Base-by-base conservation (phyloP, 306 rosid species). In the Sechiopsis laciniata region DNA sequence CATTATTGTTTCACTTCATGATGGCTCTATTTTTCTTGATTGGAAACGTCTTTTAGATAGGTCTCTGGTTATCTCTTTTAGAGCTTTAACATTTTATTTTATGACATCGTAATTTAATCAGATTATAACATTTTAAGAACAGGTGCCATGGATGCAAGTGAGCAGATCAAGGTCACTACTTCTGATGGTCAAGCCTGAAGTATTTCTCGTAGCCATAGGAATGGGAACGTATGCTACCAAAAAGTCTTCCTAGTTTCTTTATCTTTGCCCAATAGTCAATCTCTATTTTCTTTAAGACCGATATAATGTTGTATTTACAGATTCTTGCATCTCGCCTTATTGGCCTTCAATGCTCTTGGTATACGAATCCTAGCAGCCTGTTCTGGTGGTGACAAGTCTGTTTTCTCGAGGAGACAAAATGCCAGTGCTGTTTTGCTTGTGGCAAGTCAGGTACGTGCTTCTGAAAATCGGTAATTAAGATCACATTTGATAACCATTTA, bases 121-220 rank as follows among this genome's bases (percentile, higher is more conserved):
- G 67, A 50, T 72, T 21, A 10, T 9, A 24, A 73, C 56, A 74
- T 37, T 42, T 74, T 79, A 53, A 70, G 76, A 74, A 80, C 80
- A 94, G 98, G 97, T 94, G 78, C 98, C 98, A 59, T 94, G 96
- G 97, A 89, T 79, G 74, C 98, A 94, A 85, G 90, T 94, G 76
- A 94, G 98, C 86, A 88, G 74, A 83, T 94, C 98, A 19, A 87
- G 94, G 85, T 76, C 97, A 60, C 82, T 88, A 58, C 78, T 94
- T 68, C 54, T 94, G 82, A 79, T 82, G 89, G 97, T 94, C 81
- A 87, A 87, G 80, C 97, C 98, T 75, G 37, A 78, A 24, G 84
- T 80, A 78, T 94, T 94, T 83, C 96, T 94, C 59, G 80, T 81
- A 64, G 97, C 98, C 58, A 84, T 87, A 84, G 98, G 91, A 86